phyloP scores from a whole-genome alignment of 1,139 yeast genomes.

The Geotrichum siamense region DNA sequence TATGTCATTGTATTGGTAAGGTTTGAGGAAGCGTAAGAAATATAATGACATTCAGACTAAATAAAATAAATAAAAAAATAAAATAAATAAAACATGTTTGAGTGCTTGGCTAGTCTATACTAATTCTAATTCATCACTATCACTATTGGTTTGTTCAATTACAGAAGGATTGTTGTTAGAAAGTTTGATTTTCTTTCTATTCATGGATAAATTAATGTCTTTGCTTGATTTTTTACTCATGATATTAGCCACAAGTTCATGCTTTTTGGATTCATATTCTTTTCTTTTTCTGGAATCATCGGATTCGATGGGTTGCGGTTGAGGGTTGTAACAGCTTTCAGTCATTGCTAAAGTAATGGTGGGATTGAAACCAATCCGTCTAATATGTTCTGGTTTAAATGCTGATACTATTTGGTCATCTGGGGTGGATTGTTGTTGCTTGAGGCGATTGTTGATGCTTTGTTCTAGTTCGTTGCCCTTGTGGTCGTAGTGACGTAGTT shows the following conservation, averaged over 20 bases:
- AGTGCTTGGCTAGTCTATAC: too few species aligned
- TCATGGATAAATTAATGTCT: conserved; percentile 11
- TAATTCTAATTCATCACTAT: conserved; percentile 11
- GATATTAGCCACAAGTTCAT: not conserved
- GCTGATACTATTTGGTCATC: conserved; percentile 2
- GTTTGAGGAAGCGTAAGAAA: too few species aligned
- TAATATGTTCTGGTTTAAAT: conserved; percentile 29
- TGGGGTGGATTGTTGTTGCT: not conserved
- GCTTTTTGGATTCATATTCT: not conserved
- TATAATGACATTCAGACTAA: too few species aligned
- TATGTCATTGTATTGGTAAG: too few species aligned
- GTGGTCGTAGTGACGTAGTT: conserved; percentile 27
- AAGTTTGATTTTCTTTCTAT: not conserved
- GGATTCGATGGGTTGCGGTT: not conserved
- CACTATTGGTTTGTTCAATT: not conserved
- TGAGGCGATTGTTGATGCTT: not conserved
- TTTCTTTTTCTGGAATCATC: not conserved
- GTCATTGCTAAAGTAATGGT: conserved; percentile 16
- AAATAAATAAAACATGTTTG: too few species aligned
- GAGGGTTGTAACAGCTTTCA: not conserved
- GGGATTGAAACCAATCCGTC: conserved; percentile 34
- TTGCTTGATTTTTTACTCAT: conserved; percentile 6
- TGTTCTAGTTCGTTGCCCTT: conserved; percentile 30
- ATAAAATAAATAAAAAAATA: too few species aligned
- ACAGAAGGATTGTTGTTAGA: not conserved